Conservation (phyloP, 257 asterid species). For the Solanum rostratum region DNA sequence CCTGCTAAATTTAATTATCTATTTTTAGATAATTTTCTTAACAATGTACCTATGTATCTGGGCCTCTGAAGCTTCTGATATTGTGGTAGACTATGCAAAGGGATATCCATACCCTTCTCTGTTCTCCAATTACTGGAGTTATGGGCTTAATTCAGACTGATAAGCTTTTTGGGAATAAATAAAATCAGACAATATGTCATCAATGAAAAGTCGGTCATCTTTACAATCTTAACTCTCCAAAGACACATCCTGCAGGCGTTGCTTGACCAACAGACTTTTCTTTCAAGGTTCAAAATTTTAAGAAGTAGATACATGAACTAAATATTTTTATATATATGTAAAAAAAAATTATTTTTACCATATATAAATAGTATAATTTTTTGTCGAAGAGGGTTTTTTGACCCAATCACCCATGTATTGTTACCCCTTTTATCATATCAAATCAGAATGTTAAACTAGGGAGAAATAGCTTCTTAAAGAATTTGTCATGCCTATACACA, state of each 20-base stretch:
- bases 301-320: no score
- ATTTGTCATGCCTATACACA: not conserved
- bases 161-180: not conserved
- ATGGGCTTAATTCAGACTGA: not conserved
- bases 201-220: not conserved
- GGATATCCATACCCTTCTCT: not conserved
- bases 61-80: not conserved
- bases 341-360: no score
- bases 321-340: no score
- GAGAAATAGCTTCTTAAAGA: not conserved
- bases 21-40: not conserved
- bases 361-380: no score
- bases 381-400: no score
- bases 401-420: no score
- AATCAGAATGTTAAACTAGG: not conserved
- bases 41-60: not conserved
- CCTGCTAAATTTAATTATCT: not conserved
- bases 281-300: no score
- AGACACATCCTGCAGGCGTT: not conserved
- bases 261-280: not conserved
- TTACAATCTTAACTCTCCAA: not conserved
- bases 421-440: not conserved
- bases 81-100: not conserved
- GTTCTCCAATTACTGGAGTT: not conserved
- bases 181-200: not conserved